Evolutionary conservation across 352 stramenopile species (phyloP).

Genomic region (Phytophthora pinifolia): DNA sequence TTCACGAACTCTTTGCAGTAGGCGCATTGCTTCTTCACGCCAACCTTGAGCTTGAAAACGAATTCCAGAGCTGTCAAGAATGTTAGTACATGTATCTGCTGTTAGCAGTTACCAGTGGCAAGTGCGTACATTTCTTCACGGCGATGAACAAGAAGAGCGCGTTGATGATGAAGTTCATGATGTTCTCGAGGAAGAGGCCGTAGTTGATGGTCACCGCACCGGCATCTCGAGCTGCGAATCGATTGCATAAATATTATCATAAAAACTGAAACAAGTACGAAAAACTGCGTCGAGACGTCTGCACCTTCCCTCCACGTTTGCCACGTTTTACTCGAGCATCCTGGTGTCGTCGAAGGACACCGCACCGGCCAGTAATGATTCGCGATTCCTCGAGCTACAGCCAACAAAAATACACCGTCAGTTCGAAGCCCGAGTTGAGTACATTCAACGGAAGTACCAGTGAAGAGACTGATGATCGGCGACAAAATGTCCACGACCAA

Average conservation of each 20-base stretch:
- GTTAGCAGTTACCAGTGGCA: background rate
- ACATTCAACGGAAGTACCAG: constrained; percentile 24
- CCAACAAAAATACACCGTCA: background rate
- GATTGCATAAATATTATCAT: background rate
- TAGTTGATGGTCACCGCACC: constrained; percentile 74
- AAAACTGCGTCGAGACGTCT: background rate
- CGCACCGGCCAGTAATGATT: constrained; percentile 66
- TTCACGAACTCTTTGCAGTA: constrained; percentile 75
- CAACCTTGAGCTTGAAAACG: constrained; percentile 63
- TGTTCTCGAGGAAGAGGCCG: constrained; percentile 63
- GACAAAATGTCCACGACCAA: constrained; percentile 69
- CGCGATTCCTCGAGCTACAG: constrained; percentile 51
- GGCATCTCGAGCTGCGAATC: constrained; percentile 43
- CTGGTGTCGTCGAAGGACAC: constrained; percentile 34
- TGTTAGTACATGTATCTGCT: background rate
- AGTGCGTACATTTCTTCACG: constrained; percentile 60
- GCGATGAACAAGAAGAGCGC: constrained; percentile 71
- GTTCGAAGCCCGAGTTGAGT: background rate
- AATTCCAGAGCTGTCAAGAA: constrained; percentile 44
- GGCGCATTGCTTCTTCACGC: constrained; percentile 62
- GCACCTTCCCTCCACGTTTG: constrained; percentile 65
- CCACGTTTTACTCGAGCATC: constrained; percentile 55
- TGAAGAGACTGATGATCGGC: constrained; percentile 70
- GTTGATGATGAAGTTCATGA: constrained; percentile 77
- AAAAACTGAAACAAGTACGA: no score